Evolutionary conservation across 2,329 filamentous ascomycete species (phyloP), one percentile per base, ranked within the genome.

Genomic region (Monascus ruber): DNA sequence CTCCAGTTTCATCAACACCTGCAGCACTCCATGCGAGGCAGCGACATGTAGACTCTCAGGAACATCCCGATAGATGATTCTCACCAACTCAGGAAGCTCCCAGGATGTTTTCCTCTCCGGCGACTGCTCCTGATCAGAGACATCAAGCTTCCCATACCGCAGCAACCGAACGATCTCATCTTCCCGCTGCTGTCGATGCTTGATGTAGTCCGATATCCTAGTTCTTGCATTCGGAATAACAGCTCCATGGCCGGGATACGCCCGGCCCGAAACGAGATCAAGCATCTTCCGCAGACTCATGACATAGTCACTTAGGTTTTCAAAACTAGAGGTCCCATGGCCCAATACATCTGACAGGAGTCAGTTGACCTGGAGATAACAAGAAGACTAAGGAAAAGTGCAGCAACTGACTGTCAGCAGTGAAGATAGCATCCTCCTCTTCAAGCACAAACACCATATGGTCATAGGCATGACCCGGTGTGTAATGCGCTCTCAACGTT

Each of bases 171-270:
- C 47, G 4, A 93, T 78, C 58, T 94, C 84, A 31, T 78, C 70
- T 62, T 96, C 89, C 24, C 91, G 74, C 64, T 83, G 74, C 52
- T 77, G 74, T 27, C 89, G 73, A 64, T 96, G 91, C 43, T 69
- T 60, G 48, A 96, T 84, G 56, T 98, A 96, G 59, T 94, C 85
- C 17, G 65, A 51, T 38, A 96, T 82, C 56, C 78, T 89, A 24
- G 65, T 68, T 24, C 71, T 74, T 0, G 84, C 85, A 45, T 91
- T 74, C 31, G 79, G 74, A 24, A 96, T 71, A 3, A 91, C 76
- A 0, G 80, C 73, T 0, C 91, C 91, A 54, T 98, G 91, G 4
- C 85, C 89, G 0, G 91, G 89, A 58, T 94, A 96, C 2, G 80
- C 86, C 35, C 76, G 70, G 1, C 83, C 82, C 1, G 60, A 48